Base-by-base conservation (phyloP, 768 basidiomycete genomes). In the Boletus speciosus region DNA sequence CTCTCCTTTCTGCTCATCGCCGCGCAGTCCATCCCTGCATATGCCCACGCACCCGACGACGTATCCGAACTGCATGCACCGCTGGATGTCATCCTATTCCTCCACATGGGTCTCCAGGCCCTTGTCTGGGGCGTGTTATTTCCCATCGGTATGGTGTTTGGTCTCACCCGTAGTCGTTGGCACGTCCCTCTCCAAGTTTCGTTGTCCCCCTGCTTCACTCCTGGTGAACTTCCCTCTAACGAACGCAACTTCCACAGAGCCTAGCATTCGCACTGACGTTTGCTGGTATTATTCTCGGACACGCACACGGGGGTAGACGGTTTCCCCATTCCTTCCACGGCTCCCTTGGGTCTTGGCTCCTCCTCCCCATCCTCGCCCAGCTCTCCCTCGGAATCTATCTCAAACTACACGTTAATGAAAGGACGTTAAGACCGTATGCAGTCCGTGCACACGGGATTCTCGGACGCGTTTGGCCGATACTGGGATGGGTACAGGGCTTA, bases 401-500 rank as follows among this genome's bases (percentile, higher is more conserved):
- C 61, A 97, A 96, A 71, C 74, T 95, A 7, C 95, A 97, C 68
- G 85, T 97, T 27, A 79, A 94, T 57, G 91, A 96, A 70, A 77
- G 78, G 55, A 81, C 84, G 2, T 57, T 86, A 10, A 79, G 94
- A 38, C 88, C 87, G 1, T 88, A 78, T 64, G 84, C 85, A 0
- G 88, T 92, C 5, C 68, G 73, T 4, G 73, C 74, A 1, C 94
- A 96, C 60, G 86, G 90, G 0, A 61, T 90, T n/a, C 71, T 97
- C 15, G 94, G 94, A 14, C 94, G 88, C 67, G 57, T 75, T 10
- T 97, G 89, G 67, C 93, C 94, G 0, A 73, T 96, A 51, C 63
- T 96, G 9, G 94, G 86, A 7, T 96, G 94, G 94, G 76, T 76
- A 1, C 94, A 97, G 68, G 90, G 92, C 77, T 71, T 97, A 9